These are phyloP conservation scores for Pleurozium schreberi DNA, from an alignment of 225 moss, liverwort and hornwort genomes.

Conservation along the genomic window DNA sequence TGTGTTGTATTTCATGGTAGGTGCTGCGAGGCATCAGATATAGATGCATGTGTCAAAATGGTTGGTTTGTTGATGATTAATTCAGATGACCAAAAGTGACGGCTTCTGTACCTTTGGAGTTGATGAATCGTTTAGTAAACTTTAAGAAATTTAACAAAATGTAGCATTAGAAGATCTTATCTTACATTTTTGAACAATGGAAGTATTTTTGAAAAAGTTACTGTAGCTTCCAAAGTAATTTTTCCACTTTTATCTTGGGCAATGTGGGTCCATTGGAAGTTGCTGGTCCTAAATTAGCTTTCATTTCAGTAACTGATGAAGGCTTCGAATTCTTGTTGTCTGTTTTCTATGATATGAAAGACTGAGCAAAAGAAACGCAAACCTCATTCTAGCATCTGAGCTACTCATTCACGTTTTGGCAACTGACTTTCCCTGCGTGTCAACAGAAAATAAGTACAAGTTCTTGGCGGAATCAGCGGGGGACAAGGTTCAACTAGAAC, in stretches of 20 bases:
- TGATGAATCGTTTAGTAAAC: neutral
- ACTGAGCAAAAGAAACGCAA: neutral
- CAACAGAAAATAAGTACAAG: conserved; percentile 68
- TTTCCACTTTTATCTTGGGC: neutral
- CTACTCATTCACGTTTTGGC: neutral
- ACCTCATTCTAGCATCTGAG: neutral
- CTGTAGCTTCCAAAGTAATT: neutral
- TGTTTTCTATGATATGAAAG: neutral
- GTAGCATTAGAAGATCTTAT: neutral
- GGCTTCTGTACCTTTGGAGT: neutral
- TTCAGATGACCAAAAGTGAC: neutral
- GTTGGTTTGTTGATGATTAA: neutral
- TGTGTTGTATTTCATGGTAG: neutral
- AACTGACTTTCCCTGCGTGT: neutral
- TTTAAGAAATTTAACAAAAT: neutral
- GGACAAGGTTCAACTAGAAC: conserved; percentile 77
- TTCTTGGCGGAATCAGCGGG: conserved; percentile 68
- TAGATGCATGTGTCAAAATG: neutral
- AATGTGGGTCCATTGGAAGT: neutral
- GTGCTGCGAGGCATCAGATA: neutral
- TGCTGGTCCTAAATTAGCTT: neutral
- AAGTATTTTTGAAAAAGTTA: neutral
- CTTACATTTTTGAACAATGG: neutral
- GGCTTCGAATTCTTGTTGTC: neutral
- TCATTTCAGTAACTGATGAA: neutral